Conservation (phyloP, 1,284 basidiomycete genomes). For the Austroboletus olivaceoglutinosus region DNA sequence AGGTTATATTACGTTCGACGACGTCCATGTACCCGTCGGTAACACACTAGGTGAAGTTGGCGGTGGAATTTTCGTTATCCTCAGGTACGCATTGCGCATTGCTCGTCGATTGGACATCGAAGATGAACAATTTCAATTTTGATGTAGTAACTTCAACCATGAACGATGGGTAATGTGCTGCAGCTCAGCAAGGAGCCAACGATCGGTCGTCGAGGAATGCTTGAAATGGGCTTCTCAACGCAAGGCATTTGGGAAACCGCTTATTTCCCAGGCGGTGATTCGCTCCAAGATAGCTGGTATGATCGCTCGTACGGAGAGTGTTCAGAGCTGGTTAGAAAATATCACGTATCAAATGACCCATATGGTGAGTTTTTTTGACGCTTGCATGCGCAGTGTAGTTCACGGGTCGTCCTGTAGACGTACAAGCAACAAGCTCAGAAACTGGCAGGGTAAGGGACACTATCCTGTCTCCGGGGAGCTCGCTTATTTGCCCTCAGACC, state of each 20-base stretch:
- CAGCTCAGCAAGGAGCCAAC: constrained; percentile 48
- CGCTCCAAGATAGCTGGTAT: constrained; percentile 69
- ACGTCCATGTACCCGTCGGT: constrained; percentile 75
- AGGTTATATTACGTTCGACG: constrained; percentile 79
- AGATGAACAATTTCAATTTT: neutral
- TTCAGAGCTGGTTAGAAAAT: constrained; percentile 87
- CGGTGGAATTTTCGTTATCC: constrained; percentile 73
- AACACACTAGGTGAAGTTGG: constrained; percentile 82
- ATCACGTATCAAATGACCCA: constrained; percentile 91
- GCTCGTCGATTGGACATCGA: neutral
- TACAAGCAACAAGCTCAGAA: constrained; percentile 58
- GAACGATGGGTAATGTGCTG: constrained; percentile 70
- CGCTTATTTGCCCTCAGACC: constrained; percentile 43
- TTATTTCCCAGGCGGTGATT: constrained; percentile 70
- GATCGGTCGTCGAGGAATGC: constrained; percentile 51
- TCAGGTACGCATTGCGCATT: constrained; percentile 18
- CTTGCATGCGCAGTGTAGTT: neutral
- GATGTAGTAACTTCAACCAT: constrained; percentile 57
- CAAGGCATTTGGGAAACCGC: constrained; percentile 68
- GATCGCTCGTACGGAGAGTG: constrained; percentile 60
- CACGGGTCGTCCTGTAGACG: constrained; percentile 31
- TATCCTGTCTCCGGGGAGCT: neutral
- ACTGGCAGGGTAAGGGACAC: constrained; percentile 54
- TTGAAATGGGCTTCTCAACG: constrained; percentile 65
- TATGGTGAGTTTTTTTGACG: constrained; percentile 50